phyloP scores from a whole-genome alignment of 208 protist genomes.

The Leishmania amazonensis region DNA sequence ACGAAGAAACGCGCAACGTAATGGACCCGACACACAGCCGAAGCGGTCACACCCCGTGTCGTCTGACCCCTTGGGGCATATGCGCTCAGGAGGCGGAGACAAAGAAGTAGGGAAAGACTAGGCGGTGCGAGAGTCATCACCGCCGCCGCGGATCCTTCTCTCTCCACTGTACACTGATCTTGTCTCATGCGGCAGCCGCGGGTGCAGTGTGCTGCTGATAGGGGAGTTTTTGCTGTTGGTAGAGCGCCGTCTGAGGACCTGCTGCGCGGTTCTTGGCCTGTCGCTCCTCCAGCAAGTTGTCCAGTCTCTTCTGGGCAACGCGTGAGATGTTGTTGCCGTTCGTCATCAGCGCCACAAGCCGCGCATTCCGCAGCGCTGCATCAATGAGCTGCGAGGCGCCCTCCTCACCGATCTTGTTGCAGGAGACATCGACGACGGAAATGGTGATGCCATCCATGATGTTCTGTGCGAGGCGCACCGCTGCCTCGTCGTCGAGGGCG shows the following conservation, averaged over 20 bases:
- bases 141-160: neutral
- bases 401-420: constrained; percentile 74
- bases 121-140: too few species aligned
- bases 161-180: neutral
- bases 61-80: neutral
- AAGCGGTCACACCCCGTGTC: neutral
- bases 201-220: constrained; percentile 22
- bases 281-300: constrained; percentile 77
- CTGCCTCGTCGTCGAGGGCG: constrained; percentile 79
- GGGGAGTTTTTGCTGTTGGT: constrained; percentile 35
- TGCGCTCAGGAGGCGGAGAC: neutral
- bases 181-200: neutral
- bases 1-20: neutral
- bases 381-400: constrained; percentile 79
- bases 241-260: constrained; percentile 21
- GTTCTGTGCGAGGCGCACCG: constrained; percentile 61
- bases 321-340: constrained; percentile 85
- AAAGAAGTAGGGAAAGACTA: neutral
- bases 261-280: constrained; percentile 60
- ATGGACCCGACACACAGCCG: neutral
- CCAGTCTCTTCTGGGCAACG: constrained; percentile 84
- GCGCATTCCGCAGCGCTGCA: constrained; percentile 66
- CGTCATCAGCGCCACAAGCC: constrained; percentile 61
- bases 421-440: constrained; percentile 63
- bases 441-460: constrained; percentile 70